A percentile compares a stretch with the other conserved stretches of the same genome.
Conservation (phyloP, 1,139 yeast genomes). For the Williopsis jadinii region DNA sequence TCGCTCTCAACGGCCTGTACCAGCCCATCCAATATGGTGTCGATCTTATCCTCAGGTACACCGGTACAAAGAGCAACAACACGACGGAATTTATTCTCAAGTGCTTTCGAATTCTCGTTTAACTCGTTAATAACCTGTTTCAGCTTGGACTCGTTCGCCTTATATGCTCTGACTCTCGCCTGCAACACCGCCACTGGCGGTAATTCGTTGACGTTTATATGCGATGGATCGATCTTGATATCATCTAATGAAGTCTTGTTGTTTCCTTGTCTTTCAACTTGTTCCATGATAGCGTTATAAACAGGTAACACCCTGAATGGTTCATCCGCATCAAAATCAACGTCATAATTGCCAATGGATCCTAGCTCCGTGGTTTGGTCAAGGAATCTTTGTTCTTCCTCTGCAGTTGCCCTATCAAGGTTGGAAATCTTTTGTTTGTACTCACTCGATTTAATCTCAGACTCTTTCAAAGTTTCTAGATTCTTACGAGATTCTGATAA, state of each 20-base stretch:
- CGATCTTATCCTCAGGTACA: conserved; percentile 73
- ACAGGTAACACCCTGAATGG: conserved; percentile 65
- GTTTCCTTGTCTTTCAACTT: conserved; percentile 18
- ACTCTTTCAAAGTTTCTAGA: conserved; percentile 34
- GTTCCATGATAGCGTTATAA: conserved; percentile 40
- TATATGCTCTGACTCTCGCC: conserved; percentile 79
- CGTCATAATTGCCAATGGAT: conserved; percentile 35
- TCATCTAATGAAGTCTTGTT: conserved; percentile 9
- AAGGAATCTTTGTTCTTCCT: conserved; percentile 47
- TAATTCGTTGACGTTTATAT: conserved; percentile 25
- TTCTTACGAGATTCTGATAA: conserved; percentile 39
- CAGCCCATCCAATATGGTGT: conserved; percentile 73
- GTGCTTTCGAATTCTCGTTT: conserved; percentile 46
- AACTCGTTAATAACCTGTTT: conserved; percentile 42
- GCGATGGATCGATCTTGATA: conserved; percentile 5
- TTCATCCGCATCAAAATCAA: conserved; percentile 75
- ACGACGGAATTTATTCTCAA: conserved; percentile 80
- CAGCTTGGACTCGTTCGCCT: conserved; percentile 51
- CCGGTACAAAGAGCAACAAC: conserved; percentile 91
- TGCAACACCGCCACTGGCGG: conserved; percentile 61
- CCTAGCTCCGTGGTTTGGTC: conserved; percentile 33
- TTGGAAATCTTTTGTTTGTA: conserved; percentile 46
- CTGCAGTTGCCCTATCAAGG: conserved; percentile 48
- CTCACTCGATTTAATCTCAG: conserved; percentile 35
- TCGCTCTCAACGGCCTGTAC: conserved; percentile 88